Evolutionary conservation across 805 yeast genomes (phyloP).

Genomic region (Wickerhamiella sorbophila): DNA sequence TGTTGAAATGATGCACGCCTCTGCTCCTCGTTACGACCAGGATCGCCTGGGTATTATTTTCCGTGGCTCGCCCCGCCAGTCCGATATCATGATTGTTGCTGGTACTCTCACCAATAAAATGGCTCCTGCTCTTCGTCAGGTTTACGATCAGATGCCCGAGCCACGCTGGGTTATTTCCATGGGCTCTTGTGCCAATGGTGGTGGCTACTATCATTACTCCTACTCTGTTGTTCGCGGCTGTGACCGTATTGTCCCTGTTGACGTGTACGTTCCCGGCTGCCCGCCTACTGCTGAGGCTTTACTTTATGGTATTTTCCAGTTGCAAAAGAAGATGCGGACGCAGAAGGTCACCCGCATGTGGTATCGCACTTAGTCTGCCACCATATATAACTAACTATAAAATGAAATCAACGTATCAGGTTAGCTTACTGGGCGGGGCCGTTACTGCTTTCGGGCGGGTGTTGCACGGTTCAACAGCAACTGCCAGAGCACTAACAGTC

Average conservation of each 20-base stretch:
- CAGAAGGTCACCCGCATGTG: constrained; percentile 71
- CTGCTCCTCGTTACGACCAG: constrained; percentile 83
- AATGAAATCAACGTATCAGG: no score
- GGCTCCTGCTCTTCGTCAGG: constrained; percentile 90
- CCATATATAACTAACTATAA: no score
- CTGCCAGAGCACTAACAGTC: no score
- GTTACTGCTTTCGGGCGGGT: no score
- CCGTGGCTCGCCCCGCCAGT: constrained; percentile 87
- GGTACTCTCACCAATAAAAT: constrained; percentile 83
- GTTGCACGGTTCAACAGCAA: no score
- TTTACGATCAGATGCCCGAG: constrained; percentile 87
- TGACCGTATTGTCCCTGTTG: constrained; percentile 78
- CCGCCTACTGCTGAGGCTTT: constrained; percentile 87
- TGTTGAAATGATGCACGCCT: constrained; percentile 89
- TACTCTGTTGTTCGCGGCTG: constrained; percentile 84
- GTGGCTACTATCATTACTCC: constrained; percentile 83
- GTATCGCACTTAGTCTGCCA: constrained; percentile 39
- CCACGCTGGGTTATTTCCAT: constrained; percentile 90
- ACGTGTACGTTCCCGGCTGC: constrained; percentile 84
- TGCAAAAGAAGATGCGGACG: constrained; percentile 80
- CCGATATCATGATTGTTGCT: constrained; percentile 85
- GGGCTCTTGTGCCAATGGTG: constrained; percentile 93
- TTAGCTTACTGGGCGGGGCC: no score
- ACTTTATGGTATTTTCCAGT: constrained; percentile 78
- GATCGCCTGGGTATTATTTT: constrained; percentile 85